A percentile compares a stretch with the other conserved stretches of the same genome.
phyloP scores from a whole-genome alignment of 129 eudicot genomes.

The Chrysanthemum lavandulifolium region DNA sequence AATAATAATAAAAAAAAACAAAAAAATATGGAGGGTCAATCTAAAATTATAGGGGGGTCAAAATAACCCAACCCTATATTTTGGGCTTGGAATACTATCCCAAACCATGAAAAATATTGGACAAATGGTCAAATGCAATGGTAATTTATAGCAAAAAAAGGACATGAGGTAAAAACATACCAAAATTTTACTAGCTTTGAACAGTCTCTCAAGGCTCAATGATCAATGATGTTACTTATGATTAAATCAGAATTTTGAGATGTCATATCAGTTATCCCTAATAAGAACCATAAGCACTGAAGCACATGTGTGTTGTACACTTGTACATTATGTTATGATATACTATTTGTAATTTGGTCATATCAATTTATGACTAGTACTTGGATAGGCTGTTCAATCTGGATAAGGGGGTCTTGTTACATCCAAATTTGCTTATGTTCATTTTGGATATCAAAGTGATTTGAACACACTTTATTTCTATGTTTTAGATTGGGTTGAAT shows the following conservation, averaged over 20 bases:
- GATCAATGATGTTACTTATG: slow-evolving; percentile 4
- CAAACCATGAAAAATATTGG: neutral
- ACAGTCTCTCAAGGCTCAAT: neutral
- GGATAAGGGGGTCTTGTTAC: slow-evolving; percentile 18
- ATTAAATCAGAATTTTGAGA: slow-evolving; percentile 24
- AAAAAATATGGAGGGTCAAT: too few species aligned
- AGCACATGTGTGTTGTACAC: slow-evolving; percentile 14
- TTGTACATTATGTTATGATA: slow-evolving; percentile 9
- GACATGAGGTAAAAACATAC: neutral
- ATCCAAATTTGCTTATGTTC: slow-evolving; percentile 14
- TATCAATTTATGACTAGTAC: slow-evolving; percentile 26
- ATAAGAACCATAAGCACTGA: slow-evolving; percentile 19
- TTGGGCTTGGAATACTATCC: neutral
- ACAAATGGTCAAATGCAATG: neutral
- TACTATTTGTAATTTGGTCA: slow-evolving; percentile 28
- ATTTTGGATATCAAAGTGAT: neutral
- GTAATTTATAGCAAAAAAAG: neutral
- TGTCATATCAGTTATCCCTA: slow-evolving; percentile 25
- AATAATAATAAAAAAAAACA: too few species aligned
- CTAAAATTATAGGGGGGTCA: too few species aligned
- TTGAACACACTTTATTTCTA: neutral
- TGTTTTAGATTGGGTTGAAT: too few species aligned
- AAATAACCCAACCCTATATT: too few species aligned
- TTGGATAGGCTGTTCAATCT: slow-evolving; percentile 21
- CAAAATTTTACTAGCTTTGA: neutral